Base-by-base conservation (phyloP, 345 rosid genomes). In the Anastatica hierochuntica region DNA sequence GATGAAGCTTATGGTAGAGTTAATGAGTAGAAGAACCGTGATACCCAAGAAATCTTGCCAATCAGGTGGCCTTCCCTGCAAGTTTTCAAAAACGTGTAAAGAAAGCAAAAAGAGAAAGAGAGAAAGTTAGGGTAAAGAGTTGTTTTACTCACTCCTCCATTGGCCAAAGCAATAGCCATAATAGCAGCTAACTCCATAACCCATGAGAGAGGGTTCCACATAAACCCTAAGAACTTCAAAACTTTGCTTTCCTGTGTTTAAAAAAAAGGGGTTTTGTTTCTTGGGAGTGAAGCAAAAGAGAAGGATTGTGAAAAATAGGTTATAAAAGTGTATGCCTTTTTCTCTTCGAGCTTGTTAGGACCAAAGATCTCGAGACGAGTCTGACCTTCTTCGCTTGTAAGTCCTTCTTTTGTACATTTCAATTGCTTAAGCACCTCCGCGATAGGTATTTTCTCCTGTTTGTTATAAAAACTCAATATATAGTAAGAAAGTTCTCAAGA, bases 11-110 rank as follows among this genome's bases (percentile, higher is more conserved):
- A 84, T 88, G 61, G 96, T 84, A 4, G 96, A 88, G 75, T 88
- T 88, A 70, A 88, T 84, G 2, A 88, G 68, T 16, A 87, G 24
- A 77, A 88, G 53, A 64, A 85, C 76, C 48, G 84, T 23, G 11
- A 87, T 90, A 53, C 98, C 98, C n/a, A 87, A 79, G 10, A 90
- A 90, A 50, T 90, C 98, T 74, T 87, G 84, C 96, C 96, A 84
- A 67, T 87, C 94, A 4, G 94, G 94, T 43, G 96, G 84, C 75
- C 74, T 76, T 21, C 76, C 72, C 0, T 51, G n/a, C n/a, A n/a
- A 85, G 29, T 55, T 67, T 13, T 85, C 95, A 30, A 5, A 36
- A 53, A 27, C 14, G 15, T 11, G 12, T 17, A 8, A 0, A 14
- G 19, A 9, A 35, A 29, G 4, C 20, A 19, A 63, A 20, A 35